Base-by-base conservation (phyloP, 1,139 yeast species). In the Taphrina sp. region DNA sequence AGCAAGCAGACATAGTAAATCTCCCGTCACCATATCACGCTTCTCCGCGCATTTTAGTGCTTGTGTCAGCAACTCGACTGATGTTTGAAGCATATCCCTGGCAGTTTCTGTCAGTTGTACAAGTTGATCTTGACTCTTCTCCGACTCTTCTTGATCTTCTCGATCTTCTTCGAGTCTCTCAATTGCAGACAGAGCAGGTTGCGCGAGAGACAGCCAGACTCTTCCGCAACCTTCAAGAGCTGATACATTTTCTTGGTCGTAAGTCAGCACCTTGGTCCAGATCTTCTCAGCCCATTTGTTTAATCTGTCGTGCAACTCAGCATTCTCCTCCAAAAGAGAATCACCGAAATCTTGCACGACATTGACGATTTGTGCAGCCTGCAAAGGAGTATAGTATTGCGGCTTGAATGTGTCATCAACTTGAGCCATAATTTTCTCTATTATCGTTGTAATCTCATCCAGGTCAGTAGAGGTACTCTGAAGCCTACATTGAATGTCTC, bases 161-260 rank as follows among this genome's bases (percentile, higher is more conserved):
- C n/a, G 19, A 8, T 7, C 19, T 10, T 29, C 47, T 16, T 17
- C 29, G 10, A 12, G 19, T 3, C 14, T 7, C 10, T 43, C 47
- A 3, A 31, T 5, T 14, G 8, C 19, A 5, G 17, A 14, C 19
- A 43, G 16, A 14, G 14, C 7, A 10, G 47, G 47, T 31, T 43
- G 47, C 12, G 47, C 37, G 8, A 43, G 37, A 14, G 47, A 43
- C n/a, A 43, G 19, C 47, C 47, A 43, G 12, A 43, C 47, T 16
- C 47, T 29, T 5, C 47, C 47, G 20, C 47, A 43, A 12, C 47
- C 47, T 20, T 43, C 47, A 3, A 43, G 47, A 4, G 47, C 47
- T 19, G 47, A 43, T 5, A 43, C 20, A 23, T 43, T 22, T 31
- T 43, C 47, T 19, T 43, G 47, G 5, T 14, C 29, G 3, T 19